Evolutionary conservation across 139 green algal genomes (phyloP).

Genomic region (Chlamydomonas eustigma): DNA sequence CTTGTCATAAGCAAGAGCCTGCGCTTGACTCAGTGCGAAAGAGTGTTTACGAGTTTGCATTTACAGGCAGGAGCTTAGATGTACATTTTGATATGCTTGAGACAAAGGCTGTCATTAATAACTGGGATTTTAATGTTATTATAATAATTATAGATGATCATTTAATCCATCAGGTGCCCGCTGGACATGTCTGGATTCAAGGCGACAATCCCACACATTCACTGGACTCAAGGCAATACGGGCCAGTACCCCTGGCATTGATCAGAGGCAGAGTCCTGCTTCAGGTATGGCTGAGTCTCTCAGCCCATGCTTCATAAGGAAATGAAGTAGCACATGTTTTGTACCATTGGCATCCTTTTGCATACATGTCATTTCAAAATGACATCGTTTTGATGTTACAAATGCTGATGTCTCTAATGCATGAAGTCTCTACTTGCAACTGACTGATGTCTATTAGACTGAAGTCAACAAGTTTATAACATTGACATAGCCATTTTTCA

Average conservation of each 20-base stretch:
- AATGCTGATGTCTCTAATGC: neutral
- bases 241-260: slow-evolving; percentile 44
- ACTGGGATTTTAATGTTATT: neutral
- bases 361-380: neutral
- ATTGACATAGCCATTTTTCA: neutral
- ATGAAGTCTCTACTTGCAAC: neutral
- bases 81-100: no score
- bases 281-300: slow-evolving; percentile 22
- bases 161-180: slow-evolving; percentile 32
- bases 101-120: no score
- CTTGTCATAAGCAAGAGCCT: neutral
- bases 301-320: no score
- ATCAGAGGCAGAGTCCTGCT: slow-evolving; percentile 39
- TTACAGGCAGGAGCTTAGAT: neutral
- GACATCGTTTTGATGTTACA: neutral
- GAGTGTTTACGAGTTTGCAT: neutral
- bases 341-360: no score
- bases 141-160: neutral
- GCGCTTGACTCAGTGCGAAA: neutral
- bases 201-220: slow-evolving; percentile 54
- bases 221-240: slow-evolving; percentile 52
- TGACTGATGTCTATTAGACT: neutral
- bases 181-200: slow-evolving; percentile 53
- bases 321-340: no score
- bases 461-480: neutral